Evolutionary conservation across 768 basidiomycete species (phyloP).

Genomic region (Leccinum uliginosum): DNA sequence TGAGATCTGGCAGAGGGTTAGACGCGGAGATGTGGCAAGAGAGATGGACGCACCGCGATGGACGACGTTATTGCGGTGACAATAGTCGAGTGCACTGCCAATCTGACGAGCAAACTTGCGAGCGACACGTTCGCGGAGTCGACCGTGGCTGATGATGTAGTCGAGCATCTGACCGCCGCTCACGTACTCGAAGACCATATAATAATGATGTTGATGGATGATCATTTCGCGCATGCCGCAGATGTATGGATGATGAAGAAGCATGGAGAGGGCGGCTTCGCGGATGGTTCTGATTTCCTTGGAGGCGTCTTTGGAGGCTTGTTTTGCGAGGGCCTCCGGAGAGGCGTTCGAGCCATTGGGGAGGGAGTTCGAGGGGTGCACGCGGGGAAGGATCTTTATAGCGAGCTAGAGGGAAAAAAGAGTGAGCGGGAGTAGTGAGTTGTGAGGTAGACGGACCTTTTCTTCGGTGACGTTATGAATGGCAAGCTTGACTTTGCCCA

Average conservation of each 20-base stretch:
- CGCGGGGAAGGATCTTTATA: constrained; percentile 97
- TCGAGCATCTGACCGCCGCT: constrained; percentile 99
- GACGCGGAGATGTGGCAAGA: not conserved
- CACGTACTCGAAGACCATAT: constrained; percentile 99
- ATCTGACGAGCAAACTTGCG: constrained; percentile 98
- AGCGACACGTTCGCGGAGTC: constrained; percentile 91
- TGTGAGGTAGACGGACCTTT: constrained; percentile 57
- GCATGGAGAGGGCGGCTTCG: constrained; percentile 91
- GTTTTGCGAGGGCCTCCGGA: constrained; percentile 64
- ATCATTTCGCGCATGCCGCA: constrained; percentile 99
- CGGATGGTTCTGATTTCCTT: constrained; percentile 96
- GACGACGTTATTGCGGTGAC: constrained; percentile 95
- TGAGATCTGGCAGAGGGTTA: constrained; percentile 57
- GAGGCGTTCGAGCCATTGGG: constrained; percentile 42
- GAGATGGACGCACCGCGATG: constrained; percentile 64
- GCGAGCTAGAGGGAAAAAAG: constrained; percentile 59
- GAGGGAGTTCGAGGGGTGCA: constrained; percentile 55
- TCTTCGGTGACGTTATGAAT: constrained; percentile 85
- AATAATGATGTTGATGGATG: constrained; percentile 95
- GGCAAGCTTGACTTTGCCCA: constrained; percentile 99
- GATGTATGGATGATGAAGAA: constrained; percentile 97
- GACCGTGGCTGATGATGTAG: constrained; percentile 98
- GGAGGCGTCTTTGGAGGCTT: constrained; percentile 84
- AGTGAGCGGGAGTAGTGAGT: constrained; percentile 6
- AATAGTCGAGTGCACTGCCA: constrained; percentile 93